Percentiles rank a stretch among this genome's conserved stretches.
Evolutionary conservation across 257 asterid genomes (phyloP).

Genomic region (Nicotiana tomentosiformis): DNA sequence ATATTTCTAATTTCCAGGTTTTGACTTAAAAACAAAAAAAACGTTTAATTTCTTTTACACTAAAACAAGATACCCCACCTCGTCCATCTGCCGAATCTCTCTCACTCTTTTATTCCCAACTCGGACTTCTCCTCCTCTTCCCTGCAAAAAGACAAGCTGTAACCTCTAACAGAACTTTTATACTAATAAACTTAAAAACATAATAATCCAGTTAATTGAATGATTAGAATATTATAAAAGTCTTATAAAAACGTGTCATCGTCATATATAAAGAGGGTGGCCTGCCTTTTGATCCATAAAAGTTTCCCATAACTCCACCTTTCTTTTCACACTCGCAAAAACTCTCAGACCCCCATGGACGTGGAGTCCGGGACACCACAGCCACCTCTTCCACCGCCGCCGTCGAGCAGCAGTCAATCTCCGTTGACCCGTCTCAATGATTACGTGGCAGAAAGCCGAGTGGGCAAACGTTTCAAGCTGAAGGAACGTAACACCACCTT

Average conservation of each 20-base stretch:
- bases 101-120: not conserved
- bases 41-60: not conserved
- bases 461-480: constrained; percentile 71
- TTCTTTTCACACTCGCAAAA: not conserved
- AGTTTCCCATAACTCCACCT: constrained; percentile 7
- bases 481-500: constrained; percentile 68
- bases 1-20: not conserved
- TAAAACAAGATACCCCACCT: not conserved
- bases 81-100: not conserved
- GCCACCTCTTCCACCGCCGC: constrained; percentile 17
- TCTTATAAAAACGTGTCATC: not conserved
- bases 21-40: not conserved
- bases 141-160: not conserved
- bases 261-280: not conserved
- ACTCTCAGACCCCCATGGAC: constrained; percentile 36
- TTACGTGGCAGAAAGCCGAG: constrained; percentile 40
- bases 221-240: not conserved
- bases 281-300: not conserved
- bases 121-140: not conserved
- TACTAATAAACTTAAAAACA: not conserved
- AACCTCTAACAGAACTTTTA: not conserved
- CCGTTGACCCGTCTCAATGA: constrained; percentile 47
- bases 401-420: constrained; percentile 15
- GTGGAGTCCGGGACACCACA: constrained; percentile 34
- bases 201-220: not conserved